Conservation (phyloP, 108 stramenopile species). For the Nitzschia putrida region DNA sequence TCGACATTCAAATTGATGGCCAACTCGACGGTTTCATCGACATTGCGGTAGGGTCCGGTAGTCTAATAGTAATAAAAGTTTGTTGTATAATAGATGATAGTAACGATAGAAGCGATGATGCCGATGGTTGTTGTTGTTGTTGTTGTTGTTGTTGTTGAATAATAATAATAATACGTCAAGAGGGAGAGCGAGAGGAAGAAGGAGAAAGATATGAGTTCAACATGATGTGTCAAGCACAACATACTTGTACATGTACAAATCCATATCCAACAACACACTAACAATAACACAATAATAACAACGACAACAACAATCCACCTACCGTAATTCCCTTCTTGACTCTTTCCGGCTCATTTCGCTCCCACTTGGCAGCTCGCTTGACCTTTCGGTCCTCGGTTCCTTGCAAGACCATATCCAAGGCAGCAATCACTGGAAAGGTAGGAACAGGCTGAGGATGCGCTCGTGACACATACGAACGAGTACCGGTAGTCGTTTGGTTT, state of each 20-base stretch:
- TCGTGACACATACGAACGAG: slow-evolving; percentile 48
- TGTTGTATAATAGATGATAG: too few species aligned
- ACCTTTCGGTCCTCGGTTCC: slow-evolving; percentile 50
- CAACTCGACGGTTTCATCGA: slow-evolving; percentile 88
- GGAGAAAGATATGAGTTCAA: too few species aligned
- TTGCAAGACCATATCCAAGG: slow-evolving; percentile 55
- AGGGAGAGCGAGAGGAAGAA: too few species aligned
- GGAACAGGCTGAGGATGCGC: slow-evolving; percentile 64
- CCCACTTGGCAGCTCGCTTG: slow-evolving; percentile 53
- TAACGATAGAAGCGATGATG: too few species aligned
- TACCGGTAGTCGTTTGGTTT: neutral
- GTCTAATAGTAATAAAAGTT: slow-evolving; percentile 4
- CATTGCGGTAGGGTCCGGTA: slow-evolving; percentile 49
- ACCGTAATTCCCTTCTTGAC: slow-evolving; percentile 23
- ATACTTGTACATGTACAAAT: too few species aligned
- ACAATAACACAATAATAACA: too few species aligned
- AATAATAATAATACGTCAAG: too few species aligned
- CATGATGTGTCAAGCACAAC: too few species aligned
- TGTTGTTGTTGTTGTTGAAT: too few species aligned
- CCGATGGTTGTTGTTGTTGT: too few species aligned
- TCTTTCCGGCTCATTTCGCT: slow-evolving; percentile 44
- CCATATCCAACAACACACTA: too few species aligned
- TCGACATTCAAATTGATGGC: slow-evolving; percentile 90
- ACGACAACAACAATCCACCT: neutral
- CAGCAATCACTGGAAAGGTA: slow-evolving; percentile 44